A percentile compares a stretch with the other conserved stretches of the same genome.
These are phyloP conservation scores for Trichosporon sp. DNA, from an alignment of 1,284 basidiomycete species.

Conservation along the genomic window DNA sequence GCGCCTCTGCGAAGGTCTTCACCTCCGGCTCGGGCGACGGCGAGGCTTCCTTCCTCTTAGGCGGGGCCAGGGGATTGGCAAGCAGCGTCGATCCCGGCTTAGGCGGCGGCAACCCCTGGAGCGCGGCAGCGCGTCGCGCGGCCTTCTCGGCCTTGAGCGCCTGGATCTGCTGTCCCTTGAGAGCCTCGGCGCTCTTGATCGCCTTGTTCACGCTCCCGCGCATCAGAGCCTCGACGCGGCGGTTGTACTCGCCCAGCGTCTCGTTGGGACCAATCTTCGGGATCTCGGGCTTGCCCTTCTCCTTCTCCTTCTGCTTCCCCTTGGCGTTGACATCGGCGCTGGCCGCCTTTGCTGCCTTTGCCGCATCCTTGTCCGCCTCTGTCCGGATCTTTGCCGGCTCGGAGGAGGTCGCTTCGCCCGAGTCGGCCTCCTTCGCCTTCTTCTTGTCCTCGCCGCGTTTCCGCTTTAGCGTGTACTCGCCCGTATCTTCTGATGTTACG, in stretches of 20 bases:
- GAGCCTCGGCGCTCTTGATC: slow-evolving; percentile 38
- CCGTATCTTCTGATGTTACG: slow-evolving; percentile 37
- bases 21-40: not conserved
- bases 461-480: slow-evolving; percentile 21
- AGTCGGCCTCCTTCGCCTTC: not conserved
- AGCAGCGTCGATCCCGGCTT: not conserved
- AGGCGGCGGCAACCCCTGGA: not conserved
- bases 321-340: not conserved
- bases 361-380: not conserved
- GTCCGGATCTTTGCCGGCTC: not conserved
- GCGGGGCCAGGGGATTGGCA: not conserved
- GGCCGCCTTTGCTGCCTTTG: not conserved
- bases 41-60: not conserved
- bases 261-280: slow-evolving; percentile 27
- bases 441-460: not conserved
- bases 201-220: slow-evolving; percentile 39
- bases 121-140: slow-evolving; percentile 9
- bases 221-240: slow-evolving; percentile 39
- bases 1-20: slow-evolving; percentile 13
- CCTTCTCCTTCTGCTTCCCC: slow-evolving; percentile 5
- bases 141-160: slow-evolving; percentile 25
- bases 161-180: slow-evolving; percentile 23
- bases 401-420: not conserved
- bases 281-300: slow-evolving; percentile 5
- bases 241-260: slow-evolving; percentile 43